Evolutionary conservation across 768 basidiomycete genomes (phyloP), one percentile per base, ranked within the genome.

Genomic region (Pisolithus sp.): DNA sequence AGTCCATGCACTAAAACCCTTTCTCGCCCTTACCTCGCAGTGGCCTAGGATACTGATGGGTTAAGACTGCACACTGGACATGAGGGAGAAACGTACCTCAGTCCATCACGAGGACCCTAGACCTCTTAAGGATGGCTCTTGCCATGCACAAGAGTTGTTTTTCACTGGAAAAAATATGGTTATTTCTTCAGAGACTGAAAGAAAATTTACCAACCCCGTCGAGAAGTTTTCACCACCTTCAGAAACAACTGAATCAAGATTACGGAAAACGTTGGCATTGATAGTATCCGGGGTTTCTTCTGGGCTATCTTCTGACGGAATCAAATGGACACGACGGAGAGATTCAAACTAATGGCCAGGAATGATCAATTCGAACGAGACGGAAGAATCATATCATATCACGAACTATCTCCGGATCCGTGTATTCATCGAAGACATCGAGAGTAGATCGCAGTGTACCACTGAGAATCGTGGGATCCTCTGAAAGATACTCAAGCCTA

Each of bases 211-310:
- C 43, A 52, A 86, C 85, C 87, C 88, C 7, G 87, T 86, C 0
- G 87, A 90, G 64, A 93, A 93, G 70, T 93, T 94, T 18, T 94
- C 92, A 17, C 89, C 89, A 1, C 86, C 88, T 70, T 93, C 90
- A 1, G 85, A 84, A 3, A 90, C 86, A 7, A 75, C 57, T 0
- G 82, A 85, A 54, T 91, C 86, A 6, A 90, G 71, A 59, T 84
- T 80, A 18, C 83, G 79, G 78, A 89, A 89, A 3, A 88, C 79
- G 53, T 92, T 92, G 28, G 63, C 73, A 54, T 92, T 92, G 51
- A 88, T 69, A 15, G 67, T 72, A 7, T 76, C 66, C 6, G 63
- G 56, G 2, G 57, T 51, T 7, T 66, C 65, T 28, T 69, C 77
- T 1, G 72, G 63, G 3, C 70, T 66, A 49, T 79, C 81, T 44